Conservation (phyloP, 495 filamentous ascomycete species). For the Neurospora sp. region DNA sequence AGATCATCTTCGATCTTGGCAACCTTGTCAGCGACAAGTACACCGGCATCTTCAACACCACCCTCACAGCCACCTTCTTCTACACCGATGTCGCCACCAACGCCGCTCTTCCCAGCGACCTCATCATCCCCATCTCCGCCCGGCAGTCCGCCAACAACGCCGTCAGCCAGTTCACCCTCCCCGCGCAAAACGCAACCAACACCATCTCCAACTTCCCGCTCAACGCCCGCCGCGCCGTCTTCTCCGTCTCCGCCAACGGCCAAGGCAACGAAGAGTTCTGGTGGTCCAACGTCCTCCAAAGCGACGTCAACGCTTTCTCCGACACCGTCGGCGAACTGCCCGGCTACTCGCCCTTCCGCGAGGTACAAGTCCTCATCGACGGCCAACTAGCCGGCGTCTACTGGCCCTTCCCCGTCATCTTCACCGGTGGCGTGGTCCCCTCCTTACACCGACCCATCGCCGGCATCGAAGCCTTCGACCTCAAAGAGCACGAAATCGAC, state of each 20-base stretch:
- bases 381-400: constrained; percentile 64
- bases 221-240: constrained; percentile 58
- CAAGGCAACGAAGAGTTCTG: constrained; percentile 80
- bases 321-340: constrained; percentile 47
- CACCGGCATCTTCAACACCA: constrained; percentile 74
- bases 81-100: constrained; percentile 29
- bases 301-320: constrained; percentile 52
- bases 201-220: constrained; percentile 45
- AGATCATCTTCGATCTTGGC: constrained; percentile 74
- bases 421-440: constrained; percentile 78
- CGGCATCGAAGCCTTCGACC: constrained; percentile 75
- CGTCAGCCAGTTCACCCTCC: constrained; percentile 63
- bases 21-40: constrained; percentile 68
- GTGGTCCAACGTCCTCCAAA: constrained; percentile 72
- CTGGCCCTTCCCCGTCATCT: constrained; percentile 83
- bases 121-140: constrained; percentile 71
- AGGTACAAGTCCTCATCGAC: constrained; percentile 74
- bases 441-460: constrained; percentile 78
- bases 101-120: constrained; percentile 43
- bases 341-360: constrained; percentile 59
- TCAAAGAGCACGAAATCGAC: constrained; percentile 75
- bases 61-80: constrained; percentile 70
- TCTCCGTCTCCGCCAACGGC: constrained; percentile 68
- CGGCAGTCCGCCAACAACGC: constrained; percentile 38
- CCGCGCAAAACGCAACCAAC: constrained; percentile 50